phyloP scores from a whole-genome alignment of 2,329 filamentous ascomycete species.

The Cercospora zeina region DNA sequence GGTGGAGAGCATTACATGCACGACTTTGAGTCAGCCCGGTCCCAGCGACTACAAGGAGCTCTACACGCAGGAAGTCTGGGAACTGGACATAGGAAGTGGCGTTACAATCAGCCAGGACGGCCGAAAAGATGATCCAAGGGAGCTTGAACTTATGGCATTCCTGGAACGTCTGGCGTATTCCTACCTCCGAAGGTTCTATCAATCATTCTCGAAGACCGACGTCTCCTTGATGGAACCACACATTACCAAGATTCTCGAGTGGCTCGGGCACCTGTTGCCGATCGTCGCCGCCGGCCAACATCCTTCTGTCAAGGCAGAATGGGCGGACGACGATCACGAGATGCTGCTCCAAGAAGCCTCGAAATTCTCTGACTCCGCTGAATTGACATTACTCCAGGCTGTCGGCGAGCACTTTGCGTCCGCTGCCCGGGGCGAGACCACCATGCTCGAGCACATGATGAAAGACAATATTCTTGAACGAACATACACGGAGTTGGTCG shows the following conservation, averaged over 20 bases:
- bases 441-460: slow-evolving; percentile 20
- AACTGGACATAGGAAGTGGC: slow-evolving; percentile 14
- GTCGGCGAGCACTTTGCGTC: slow-evolving; percentile 16
- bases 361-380: neutral
- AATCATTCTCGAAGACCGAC: slow-evolving; percentile 14
- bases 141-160: slow-evolving; percentile 16
- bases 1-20: slow-evolving; percentile 16
- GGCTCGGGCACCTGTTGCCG: slow-evolving; percentile 1
- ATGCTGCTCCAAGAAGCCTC: slow-evolving; percentile 11
- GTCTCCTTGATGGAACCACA: slow-evolving; percentile 10
- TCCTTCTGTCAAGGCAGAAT: slow-evolving; percentile 14
- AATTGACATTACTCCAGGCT: slow-evolving; percentile 11
- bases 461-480: slow-evolving; percentile 15
- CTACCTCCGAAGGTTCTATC: slow-evolving; percentile 17
- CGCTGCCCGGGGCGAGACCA: slow-evolving; percentile 15
- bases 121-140: slow-evolving; percentile 6
- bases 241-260: slow-evolving; percentile 13
- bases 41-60: slow-evolving; percentile 14
- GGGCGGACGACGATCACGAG: slow-evolving; percentile 13
- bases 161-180: slow-evolving; percentile 15
- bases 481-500: slow-evolving; percentile 15
- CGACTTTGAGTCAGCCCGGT: slow-evolving; percentile 12
- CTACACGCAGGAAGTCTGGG: slow-evolving; percentile 11
- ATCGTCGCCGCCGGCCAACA: slow-evolving; percentile 12
- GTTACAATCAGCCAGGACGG: slow-evolving; percentile 11